Base-by-base conservation (phyloP, 495 filamentous ascomycete species). In the Xylaria venustula region DNA sequence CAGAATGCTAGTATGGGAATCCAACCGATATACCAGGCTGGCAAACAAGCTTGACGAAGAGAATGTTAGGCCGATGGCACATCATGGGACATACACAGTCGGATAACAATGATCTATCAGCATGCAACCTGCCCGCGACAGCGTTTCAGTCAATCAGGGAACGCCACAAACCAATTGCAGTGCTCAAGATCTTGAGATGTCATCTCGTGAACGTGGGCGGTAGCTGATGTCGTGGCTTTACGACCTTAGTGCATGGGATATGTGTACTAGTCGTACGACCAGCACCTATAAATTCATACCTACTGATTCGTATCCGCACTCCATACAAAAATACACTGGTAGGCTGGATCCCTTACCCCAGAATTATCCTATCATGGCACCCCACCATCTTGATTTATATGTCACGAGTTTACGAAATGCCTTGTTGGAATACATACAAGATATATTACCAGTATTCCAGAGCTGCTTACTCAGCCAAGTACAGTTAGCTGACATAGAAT, bases 221-320 rank as follows among this genome's bases (percentile, higher is more conserved):
- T 41, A 25, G 54, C 44, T 58, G 48, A 58, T 49, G 54, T 20
- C 22, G 54, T 58, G 54, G 23, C 32, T 40, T 20, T 58, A 40
- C 11, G 37, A 58, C 54, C 28, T 48, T 48, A 20, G 32, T 26
- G 19, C 44, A 49, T 36, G 30, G 1, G 19, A 48, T 9, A 12
- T 28, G 20, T 19, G 19, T 40, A 37, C 15, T 14, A 5, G 53
- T 55, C 26, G 53, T 45, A 45, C 40, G 53, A 45, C 40, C 5
- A 45, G 40, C 11, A 45, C 34, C 15, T 34, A 20, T 32, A 30
- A 55, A 26, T 34, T 15, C 7, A 3, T 15, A 40, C 37, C 15
- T 15, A 40, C 7, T 12, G 37, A 15, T 34, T 34, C 30, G 30
- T 11, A 34, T 34, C 30, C 5, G 5, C 5, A 34, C 5, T 11